Evolutionary conservation across 176 grass and related monocot genomes (phyloP), one percentile per base, ranked within the genome.

Genomic region (Pontederia paniculata): DNA sequence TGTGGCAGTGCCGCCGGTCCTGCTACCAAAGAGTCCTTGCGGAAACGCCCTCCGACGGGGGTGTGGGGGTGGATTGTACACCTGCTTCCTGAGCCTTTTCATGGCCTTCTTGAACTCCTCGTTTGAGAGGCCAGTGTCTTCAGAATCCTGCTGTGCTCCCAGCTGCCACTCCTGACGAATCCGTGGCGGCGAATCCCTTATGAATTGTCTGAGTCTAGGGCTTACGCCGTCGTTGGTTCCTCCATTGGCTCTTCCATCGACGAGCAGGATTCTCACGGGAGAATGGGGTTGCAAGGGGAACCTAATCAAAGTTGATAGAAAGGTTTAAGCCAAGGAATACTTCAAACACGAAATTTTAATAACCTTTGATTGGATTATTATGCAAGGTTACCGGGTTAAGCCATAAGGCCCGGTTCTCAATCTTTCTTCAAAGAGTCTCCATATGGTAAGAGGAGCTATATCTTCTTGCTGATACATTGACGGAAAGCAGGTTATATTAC

Each of bases 51-150:
- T 68, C 56, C 58, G 66, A 1, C 57, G 48, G 12, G 70, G 73
- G 65, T n/a, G n/a, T n/a, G 50, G 57, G 15, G 63, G 45, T 45
- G 46, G 53, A 12, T 41, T 60, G 21, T 76, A 59, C 16, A 68
- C 66, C 53, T 81, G 31, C 47, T 66, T 81, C 65, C 44, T 69
- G 10, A 81, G 23, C 59, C 63, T 55, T 37, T 60, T 70, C 78
- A 81, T 81, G 6, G 78, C 78, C 10, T 60, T 57, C 59, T 71
- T 81, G 78, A 76, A 81, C 65, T 81, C 78, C 18, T 28, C 69
- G 2, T 75, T 72, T 2, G 57, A 75, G 11, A 81, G 58, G 19
- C 78, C 58, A 17, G n/a, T 41, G 9, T 73, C 69, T 44, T 79
- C 28, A 5, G 28, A 6, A 2, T 37, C 28, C 28, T 37, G 54